Evolutionary conservation across 1,139 yeast genomes (phyloP).

Genomic region (Sugiyamaella sp.): DNA sequence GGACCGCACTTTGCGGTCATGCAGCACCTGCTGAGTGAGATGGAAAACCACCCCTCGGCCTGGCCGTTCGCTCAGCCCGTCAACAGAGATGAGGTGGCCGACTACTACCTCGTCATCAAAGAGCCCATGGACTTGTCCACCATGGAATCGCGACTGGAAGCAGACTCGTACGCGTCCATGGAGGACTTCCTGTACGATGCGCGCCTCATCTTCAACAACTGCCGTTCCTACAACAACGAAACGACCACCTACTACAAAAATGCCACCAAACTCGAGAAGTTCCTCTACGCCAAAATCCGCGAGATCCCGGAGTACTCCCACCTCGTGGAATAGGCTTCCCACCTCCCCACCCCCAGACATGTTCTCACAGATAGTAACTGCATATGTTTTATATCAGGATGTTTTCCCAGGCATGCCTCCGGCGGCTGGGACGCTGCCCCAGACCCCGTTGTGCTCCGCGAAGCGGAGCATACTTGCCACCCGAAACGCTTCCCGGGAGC

Average conservation of each 20-base stretch:
- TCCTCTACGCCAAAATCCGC: constrained; percentile 74
- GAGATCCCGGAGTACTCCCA: constrained; percentile 78
- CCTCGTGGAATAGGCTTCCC: constrained; percentile 45
- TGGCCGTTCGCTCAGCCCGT: constrained; percentile 98
- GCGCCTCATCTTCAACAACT: constrained; percentile 81
- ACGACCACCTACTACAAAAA: constrained; percentile 48
- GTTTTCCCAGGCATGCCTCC: background rate
- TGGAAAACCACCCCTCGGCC: constrained; percentile 95
- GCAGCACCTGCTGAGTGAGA: constrained; percentile 83
- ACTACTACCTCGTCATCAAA: constrained; percentile 92
- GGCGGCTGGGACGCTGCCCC: constrained; percentile 9
- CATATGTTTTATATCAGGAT: background rate
- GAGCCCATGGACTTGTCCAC: constrained; percentile 99
- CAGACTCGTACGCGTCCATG: constrained; percentile 86
- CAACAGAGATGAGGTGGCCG: constrained; percentile 91
- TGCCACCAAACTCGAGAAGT: constrained; percentile 90
- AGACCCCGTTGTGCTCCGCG: no score
- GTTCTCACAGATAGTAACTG: no score
- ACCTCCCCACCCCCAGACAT: background rate
- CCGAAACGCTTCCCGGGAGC: no score
- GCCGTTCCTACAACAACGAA: constrained; percentile 47
- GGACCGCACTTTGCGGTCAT: constrained; percentile 94
- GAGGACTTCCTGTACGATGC: constrained; percentile 92
- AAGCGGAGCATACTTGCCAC: no score
- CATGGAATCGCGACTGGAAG: constrained; percentile 91